phyloP scores from a whole-genome alignment of 352 stramenopile species.

The Globisporangium carolinianum region DNA sequence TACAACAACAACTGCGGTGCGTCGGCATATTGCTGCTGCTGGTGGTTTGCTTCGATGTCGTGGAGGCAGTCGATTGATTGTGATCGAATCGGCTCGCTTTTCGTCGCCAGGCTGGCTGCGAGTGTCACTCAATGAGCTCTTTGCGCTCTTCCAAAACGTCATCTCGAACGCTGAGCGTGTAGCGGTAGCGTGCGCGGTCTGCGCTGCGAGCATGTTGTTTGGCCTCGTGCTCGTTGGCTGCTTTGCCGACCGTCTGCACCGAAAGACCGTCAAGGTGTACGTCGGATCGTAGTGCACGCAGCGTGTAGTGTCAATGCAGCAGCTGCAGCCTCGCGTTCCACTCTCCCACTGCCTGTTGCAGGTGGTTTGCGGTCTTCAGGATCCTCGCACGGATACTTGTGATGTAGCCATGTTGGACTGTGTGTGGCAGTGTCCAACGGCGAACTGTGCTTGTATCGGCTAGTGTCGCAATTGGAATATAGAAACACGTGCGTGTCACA shows the following conservation, averaged over 20 bases:
- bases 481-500: background rate
- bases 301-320: background rate
- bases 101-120: constrained; percentile 35
- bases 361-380: background rate
- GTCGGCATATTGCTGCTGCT: background rate
- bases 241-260: constrained; percentile 40
- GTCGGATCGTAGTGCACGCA: constrained; percentile 12
- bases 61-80: background rate
- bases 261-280: constrained; percentile 57
- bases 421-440: background rate
- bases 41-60: no score
- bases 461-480: background rate
- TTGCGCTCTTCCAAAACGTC: constrained; percentile 39
- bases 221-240: constrained; percentile 25
- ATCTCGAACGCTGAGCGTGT: constrained; percentile 29
- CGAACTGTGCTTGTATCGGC: background rate
- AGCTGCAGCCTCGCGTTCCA: background rate
- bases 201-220: constrained; percentile 19
- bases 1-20: constrained; percentile 55
- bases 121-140: constrained; percentile 31
- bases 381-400: background rate
- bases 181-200: constrained; percentile 22
- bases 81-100: background rate
- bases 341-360: no score
- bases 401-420: background rate